Base-by-base conservation (phyloP, 805 yeast species). In the Soucietia sequanensis region DNA sequence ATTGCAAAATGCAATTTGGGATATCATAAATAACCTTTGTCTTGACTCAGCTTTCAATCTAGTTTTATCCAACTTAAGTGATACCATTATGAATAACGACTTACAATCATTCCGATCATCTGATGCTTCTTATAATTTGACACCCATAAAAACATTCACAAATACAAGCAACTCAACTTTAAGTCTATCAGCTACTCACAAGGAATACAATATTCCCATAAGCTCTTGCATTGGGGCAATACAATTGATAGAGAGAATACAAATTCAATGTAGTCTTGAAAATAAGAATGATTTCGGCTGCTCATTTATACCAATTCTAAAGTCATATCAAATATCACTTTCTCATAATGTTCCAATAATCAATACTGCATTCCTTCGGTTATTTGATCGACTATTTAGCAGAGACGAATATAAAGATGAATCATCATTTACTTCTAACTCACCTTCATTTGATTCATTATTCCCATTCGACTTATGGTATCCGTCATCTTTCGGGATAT, bases 381-480 rank as follows among this genome's bases (percentile, higher is more conserved):
- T 65, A 18, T 50, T 74, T 6, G 67, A 65, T 33, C 65, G 62
- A 15, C 37, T 73, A 3, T 54, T 77, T 16, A 46, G 63, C 8
- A 57, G 56, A 24, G 53, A 57, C 3, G 23, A 50, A 24, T 38
- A 48, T 34, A 35, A 32, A 3, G 49, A 46, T 6, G 42, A 43
- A 17, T 42, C 33, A 20, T 37, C 44, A 6, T 41, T 49, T 27
- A 37, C 41, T 18, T 45, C 15, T 11, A 17, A 13, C 30, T 5
- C 16, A 6, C 23, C 23, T 6, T 30, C 45, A 4, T 43, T 54
- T 27, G 48, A 43, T 7, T 49, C 51, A 14, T 46, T 70, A 5
- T 55, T 69, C 10, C 70, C 69, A 8, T 65, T 65, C 41, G 62
- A 57, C 15, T 37, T 54, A 4, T 73, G 78, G 78, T 66, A 62